phyloP scores from a whole-genome alignment of 352 stramenopile genomes.

The Phytophthora multivora region DNA sequence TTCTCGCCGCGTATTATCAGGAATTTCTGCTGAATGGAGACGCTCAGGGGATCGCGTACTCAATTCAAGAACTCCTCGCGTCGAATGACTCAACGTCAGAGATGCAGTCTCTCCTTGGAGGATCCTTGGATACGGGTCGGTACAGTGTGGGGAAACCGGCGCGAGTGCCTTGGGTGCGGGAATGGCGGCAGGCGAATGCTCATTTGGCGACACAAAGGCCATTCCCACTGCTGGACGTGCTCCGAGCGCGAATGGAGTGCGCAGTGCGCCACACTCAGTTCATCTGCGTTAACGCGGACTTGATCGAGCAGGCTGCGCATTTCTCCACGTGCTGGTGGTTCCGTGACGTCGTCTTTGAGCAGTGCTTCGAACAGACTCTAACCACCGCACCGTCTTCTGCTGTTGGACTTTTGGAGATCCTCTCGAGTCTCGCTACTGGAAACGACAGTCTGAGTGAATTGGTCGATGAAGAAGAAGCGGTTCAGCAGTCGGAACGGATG shows the following conservation, averaged over 20 bases:
- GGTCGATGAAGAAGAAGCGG: constrained; percentile 36
- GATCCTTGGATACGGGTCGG: constrained; percentile 41
- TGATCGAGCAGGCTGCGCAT: constrained; percentile 38
- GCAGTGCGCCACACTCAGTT: constrained; percentile 54
- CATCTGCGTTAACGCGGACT: constrained; percentile 25
- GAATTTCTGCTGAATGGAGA: constrained; percentile 49
- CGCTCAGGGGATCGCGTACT: constrained; percentile 50
- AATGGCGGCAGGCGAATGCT: constrained; percentile 65
- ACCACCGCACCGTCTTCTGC: constrained; percentile 4
- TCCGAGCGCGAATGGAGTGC: constrained; percentile 46
- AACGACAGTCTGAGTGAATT: constrained; percentile 43
- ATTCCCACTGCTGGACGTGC: constrained; percentile 17
- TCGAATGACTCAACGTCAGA: constrained; percentile 2
- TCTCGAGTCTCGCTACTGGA: constrained; percentile 33
- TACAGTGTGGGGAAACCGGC: constrained; percentile 30
- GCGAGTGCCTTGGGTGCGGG: constrained; percentile 46
- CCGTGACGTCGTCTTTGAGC: constrained; percentile 34
- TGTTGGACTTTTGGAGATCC: constrained; percentile 35
- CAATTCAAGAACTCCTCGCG: constrained; percentile 36
- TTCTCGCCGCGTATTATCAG: constrained; percentile 46
- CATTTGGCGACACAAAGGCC: constrained; percentile 28
- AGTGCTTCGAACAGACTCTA: constrained; percentile 27
- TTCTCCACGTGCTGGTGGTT: constrained; percentile 69
- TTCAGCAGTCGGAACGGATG: constrained; percentile 22
- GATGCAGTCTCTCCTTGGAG: constrained; percentile 44